Conservation (phyloP, 2,329 filamentous ascomycete genomes). For the Pyrenophora teres region DNA sequence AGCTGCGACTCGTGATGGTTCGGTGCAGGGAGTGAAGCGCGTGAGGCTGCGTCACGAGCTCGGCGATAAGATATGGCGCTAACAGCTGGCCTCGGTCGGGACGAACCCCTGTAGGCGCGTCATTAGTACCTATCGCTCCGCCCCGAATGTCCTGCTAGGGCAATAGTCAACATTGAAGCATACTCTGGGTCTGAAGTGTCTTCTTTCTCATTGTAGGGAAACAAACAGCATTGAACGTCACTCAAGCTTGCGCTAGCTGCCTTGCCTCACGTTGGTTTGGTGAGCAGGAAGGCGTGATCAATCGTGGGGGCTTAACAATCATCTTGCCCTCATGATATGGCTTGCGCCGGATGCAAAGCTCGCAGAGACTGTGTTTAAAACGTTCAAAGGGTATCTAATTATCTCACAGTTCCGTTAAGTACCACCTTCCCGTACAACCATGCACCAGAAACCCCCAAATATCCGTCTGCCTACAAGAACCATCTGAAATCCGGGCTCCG, state of each 20-base stretch:
- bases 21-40: conserved; percentile 26
- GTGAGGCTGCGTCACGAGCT: conserved; percentile 38
- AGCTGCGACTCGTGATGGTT: conserved; percentile 33
- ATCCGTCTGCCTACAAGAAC: conserved; percentile 38
- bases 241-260: too few relatives aligned
- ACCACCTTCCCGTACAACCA: too few relatives aligned
- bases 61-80: conserved; percentile 31
- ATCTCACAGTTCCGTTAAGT: too few relatives aligned
- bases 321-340: background rate
- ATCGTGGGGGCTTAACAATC: background rate
- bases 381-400: background rate
- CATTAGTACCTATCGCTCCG: background rate
- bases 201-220: too few relatives aligned
- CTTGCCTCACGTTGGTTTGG: too few relatives aligned
- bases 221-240: too few relatives aligned
- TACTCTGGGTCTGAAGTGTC: too few relatives aligned
- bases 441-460: background rate
- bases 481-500: conserved; percentile 52
- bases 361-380: too few relatives aligned
- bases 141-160: background rate
- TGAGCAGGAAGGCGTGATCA: background rate
- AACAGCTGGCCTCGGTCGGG: background rate
- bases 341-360: background rate
- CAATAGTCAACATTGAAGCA: background rate
- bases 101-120: background rate